phyloP scores from a whole-genome alignment of 495 filamentous ascomycete species.

The Pyrenopolyporus hunteri region DNA sequence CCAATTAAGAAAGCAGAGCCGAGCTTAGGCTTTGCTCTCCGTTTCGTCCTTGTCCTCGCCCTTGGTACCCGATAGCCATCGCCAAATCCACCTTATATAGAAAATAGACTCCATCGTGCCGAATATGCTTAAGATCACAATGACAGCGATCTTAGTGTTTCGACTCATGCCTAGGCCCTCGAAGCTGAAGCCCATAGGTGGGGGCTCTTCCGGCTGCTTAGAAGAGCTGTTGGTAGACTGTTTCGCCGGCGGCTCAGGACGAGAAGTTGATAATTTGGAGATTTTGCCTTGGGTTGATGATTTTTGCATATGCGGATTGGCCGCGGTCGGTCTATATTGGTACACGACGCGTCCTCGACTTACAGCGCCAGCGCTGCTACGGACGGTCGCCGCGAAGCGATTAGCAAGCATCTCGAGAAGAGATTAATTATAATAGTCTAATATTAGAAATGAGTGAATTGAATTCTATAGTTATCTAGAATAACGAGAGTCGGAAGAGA shows the following conservation, averaged over 20 bases:
- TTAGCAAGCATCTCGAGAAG: constrained; percentile 20
- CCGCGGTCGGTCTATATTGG: constrained; percentile 5
- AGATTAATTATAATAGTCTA: neutral
- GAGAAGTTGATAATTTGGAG: constrained; percentile 22
- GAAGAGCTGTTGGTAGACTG: constrained; percentile 7
- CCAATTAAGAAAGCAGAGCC: neutral
- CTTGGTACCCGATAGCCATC: constrained; percentile 17
- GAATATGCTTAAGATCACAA: constrained; percentile 32
- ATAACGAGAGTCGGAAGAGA: too few species aligned
- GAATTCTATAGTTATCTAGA: too few species aligned
- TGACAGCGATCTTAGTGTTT: constrained; percentile 36
- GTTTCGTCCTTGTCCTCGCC: constrained; percentile 12
- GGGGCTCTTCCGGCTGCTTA: constrained; percentile 11
- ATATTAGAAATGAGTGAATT: neutral
- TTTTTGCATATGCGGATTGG: constrained; percentile 10
- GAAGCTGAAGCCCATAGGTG: constrained; percentile 31
- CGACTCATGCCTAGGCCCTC: constrained; percentile 36
- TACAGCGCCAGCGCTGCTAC: constrained; percentile 27
- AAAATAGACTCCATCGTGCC: constrained; percentile 41
- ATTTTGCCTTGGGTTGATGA: neutral
- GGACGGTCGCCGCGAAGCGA: constrained; percentile 7
- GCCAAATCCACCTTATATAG: constrained; percentile 35
- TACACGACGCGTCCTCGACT: constrained; percentile 5
- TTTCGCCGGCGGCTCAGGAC: constrained; percentile 3
- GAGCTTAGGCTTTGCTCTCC: constrained; percentile 10